Evolutionary conservation across 2,329 filamentous ascomycete genomes (phyloP), one percentile per base, ranked within the genome.

Genomic region (Epichloe festucae): DNA sequence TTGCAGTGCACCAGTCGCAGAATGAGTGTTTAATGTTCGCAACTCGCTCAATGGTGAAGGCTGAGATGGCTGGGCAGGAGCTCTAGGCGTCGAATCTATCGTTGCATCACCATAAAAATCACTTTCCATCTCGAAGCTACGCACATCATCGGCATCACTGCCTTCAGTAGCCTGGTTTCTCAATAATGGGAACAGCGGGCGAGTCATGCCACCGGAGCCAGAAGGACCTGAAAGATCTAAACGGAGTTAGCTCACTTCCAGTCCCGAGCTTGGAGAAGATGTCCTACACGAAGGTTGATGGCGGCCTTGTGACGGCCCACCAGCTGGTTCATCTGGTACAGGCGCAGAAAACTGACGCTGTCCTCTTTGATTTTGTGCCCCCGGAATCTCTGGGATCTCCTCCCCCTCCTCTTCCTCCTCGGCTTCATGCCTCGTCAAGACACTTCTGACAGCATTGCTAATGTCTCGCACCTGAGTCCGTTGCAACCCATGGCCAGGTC

Each of bases 61-160:
- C 12, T 46, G 53, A 27, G 43, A 12, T 15, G 21, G 43, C 27
- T 45, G 50, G 12, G 40, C 5, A 14, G 14, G 34, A 12, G 50
- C 50, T 15, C 51, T 55, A 40, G 63, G 59, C 4, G 63, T 60
- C 43, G 63, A 64, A 48, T 52, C 59, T 60, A 70, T 68, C 53
- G 62, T 65, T n/a, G 67, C 67, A 55, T 68, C 62, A 31, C 61
- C 64, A 52, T 62, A 70, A 44, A 59, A 63, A 47, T 67, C 65
- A 48, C 61, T 67, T 53, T 70, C 67, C 34, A 66, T 59, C 3
- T 51, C 60, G 56, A 70, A 70, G 48, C 67, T 69, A 21, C 65
- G 61, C 14, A 56, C 55, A 50, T 66, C 67, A 41, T 65, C 66
- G 14, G 51, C 53, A 12, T 67, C 66, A 50, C 58, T 62, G 31